Evolutionary conservation across 257 asterid species (phyloP), one percentile per base, ranked within the genome.

Genomic region (Gentiana straminea): DNA sequence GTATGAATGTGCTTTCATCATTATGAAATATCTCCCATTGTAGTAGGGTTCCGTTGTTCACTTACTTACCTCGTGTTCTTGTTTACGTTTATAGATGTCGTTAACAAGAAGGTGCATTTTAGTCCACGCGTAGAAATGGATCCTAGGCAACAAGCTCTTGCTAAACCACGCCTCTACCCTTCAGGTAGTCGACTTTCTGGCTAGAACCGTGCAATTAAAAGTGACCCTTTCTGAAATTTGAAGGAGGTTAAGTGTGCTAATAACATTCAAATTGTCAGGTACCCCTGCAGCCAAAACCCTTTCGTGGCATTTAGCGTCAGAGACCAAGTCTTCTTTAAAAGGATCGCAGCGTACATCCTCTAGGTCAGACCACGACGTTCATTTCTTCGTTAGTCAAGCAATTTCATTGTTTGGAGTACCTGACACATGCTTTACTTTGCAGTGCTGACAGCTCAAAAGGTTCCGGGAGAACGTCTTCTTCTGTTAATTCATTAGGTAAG

Each of bases 261-360:
- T 56, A 35, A 54, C 41, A 44, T 15, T 52, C 24, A 68, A 55
- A 54, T 58, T 61, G 65, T 61, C 62, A 83, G 95, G 86, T 72
- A 79, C 81, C 55, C 71, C 86, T 5, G 84, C 93, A 35, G 80
- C 93, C 53, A 89, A 70, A 67, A 82, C 93, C 67, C 89, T 89
- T 60, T 86, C 94, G 7, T 90, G 97, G 97, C 97, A 90, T 80
- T 74, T 86, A 76, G 95, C 96, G 45, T 78, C 97, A 54, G 97
- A 84, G 64, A 78, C 94, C 63, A 86, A 82, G 70, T 82, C 97
- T 33, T 80, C 88, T 51, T 68, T 86, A 81, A 82, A 80, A 75
- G 90, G 84, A 68, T 69, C 81, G 58, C 69, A 80, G n/a, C 79
- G 65, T 33, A 67, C 78, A 60, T 70, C 77, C 50, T 59, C 72